Evolutionary conservation across 306 rosid genomes (phyloP).

Genomic region (Quillaja saponaria): DNA sequence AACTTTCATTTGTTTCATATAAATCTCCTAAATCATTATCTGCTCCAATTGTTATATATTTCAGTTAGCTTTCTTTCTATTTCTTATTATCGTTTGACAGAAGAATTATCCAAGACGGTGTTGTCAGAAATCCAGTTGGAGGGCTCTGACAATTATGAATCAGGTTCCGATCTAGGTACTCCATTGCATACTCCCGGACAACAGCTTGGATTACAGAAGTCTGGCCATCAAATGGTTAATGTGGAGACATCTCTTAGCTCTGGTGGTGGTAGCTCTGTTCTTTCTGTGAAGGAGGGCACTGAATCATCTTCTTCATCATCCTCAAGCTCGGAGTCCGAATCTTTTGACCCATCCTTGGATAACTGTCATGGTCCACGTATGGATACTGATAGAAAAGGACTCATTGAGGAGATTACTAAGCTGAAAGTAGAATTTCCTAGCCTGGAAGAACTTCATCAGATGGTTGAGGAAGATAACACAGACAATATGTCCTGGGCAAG

Average conservation of each 20-base stretch:
- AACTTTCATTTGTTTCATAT: no score
- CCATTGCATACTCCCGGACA: constrained; percentile 44
- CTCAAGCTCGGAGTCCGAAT: constrained; percentile 58
- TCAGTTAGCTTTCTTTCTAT: no score
- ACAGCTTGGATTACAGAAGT: constrained; percentile 37
- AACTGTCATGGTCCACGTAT: constrained; percentile 32
- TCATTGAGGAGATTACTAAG: constrained; percentile 34
- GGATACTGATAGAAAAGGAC: constrained; percentile 34
- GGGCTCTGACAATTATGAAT: constrained; percentile 40
- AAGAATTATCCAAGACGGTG: constrained; percentile 23
- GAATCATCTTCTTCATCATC: constrained; percentile 52
- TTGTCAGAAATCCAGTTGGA: constrained; percentile 41
- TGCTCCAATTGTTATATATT: no score
- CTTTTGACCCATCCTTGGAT: constrained; percentile 25
- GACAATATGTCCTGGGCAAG: constrained; percentile 19
- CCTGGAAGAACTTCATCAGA: constrained; percentile 37
- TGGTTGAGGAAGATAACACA: constrained; percentile 27
- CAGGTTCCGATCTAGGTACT: constrained; percentile 34
- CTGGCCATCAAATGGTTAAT: constrained; percentile 37
- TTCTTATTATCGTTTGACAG: constrained; percentile 28
- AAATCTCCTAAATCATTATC: no score
- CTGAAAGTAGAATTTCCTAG: constrained; percentile 40
- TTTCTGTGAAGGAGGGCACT: constrained; percentile 46
- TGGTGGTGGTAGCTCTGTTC: constrained; percentile 50
- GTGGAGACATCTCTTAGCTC: constrained; percentile 54